phyloP scores from a whole-genome alignment of 2,329 filamentous ascomycete genomes.

The Hypoxylon sp. region DNA sequence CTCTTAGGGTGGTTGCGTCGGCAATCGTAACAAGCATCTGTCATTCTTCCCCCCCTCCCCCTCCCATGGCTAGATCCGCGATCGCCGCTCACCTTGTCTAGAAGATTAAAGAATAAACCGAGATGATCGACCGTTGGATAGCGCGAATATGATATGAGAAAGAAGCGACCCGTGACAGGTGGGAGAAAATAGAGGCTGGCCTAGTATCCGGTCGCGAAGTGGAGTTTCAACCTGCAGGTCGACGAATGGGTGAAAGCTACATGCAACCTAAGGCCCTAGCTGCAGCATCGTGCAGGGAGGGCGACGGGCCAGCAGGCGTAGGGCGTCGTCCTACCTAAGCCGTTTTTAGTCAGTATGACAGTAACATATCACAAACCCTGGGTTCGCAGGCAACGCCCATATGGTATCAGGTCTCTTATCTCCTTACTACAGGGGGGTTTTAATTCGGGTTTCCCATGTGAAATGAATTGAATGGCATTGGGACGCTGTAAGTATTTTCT shows the following conservation, averaged over 20 bases:
- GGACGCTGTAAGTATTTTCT: conserved; percentile 1
- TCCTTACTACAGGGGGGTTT: conserved; percentile 37
- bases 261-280: conserved; percentile 46
- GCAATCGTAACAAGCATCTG: conserved; percentile 48
- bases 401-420: conserved; percentile 21
- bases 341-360: conserved; percentile 44
- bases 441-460: conserved; percentile 33
- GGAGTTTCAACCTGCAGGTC: conserved; percentile 47
- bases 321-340: conserved; percentile 47
- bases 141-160: conserved; percentile 42
- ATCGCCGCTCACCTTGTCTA: conserved; percentile 36
- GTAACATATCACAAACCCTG: conserved; percentile 44
- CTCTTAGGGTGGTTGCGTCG: conserved; percentile 40
- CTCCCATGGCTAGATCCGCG: conserved; percentile 49
- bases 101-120: conserved; percentile 28
- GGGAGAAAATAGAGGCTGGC: conserved; percentile 25
- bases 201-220: conserved; percentile 36
- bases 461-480: conserved; percentile 15
- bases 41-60: conserved; percentile 35
- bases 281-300: conserved; percentile 51
- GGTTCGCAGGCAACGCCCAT: conserved; percentile 34
- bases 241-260: conserved; percentile 49
- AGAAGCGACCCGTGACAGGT: conserved; percentile 38
- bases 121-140: conserved; percentile 42
- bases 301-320: conserved; percentile 44